Conservation (phyloP, 495 filamentous ascomycete genomes). For the Neurospora sp. region DNA sequence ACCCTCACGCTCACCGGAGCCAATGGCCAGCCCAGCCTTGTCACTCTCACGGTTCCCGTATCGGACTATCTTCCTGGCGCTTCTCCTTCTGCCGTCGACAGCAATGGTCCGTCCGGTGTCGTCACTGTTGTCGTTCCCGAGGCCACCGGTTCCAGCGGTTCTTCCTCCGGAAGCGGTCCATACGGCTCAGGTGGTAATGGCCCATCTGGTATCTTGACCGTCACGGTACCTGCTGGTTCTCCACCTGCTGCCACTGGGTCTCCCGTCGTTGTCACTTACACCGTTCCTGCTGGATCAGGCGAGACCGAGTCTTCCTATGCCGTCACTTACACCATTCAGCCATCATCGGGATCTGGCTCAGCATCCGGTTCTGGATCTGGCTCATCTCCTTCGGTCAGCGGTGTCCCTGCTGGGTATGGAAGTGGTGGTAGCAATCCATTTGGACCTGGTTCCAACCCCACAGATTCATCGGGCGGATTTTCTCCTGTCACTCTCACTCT, state of each 20-base stretch:
- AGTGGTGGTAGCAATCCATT: not conserved
- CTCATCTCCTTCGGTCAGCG: not conserved
- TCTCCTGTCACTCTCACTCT: slow-evolving; percentile 4
- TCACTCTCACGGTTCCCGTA: not conserved
- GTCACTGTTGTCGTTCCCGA: not conserved
- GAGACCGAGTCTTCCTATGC: slow-evolving; percentile 8
- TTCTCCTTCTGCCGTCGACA: not conserved
- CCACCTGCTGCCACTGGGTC: not conserved
- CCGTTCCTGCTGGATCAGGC: slow-evolving; percentile 2
- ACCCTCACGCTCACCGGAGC: slow-evolving; percentile 1
- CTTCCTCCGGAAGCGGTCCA: not conserved
- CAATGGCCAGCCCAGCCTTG: not conserved
- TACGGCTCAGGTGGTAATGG: not conserved
- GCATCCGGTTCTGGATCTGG: not conserved
- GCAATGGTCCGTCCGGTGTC: not conserved
- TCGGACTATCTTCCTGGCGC: not conserved
- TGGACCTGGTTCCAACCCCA: not conserved
- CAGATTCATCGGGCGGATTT: not conserved
- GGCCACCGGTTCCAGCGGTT: not conserved
- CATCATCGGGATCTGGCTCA: not conserved
- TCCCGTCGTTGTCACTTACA: slow-evolving; percentile 13
- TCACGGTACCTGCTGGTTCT: slow-evolving; percentile 2
- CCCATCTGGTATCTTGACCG: slow-evolving; percentile 1
- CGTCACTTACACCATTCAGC: slow-evolving; percentile 12
- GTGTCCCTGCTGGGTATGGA: slow-evolving; percentile 1